Evolutionary conservation across 495 filamentous ascomycete species (phyloP).

Genomic region (Aspergillus affinis): DNA sequence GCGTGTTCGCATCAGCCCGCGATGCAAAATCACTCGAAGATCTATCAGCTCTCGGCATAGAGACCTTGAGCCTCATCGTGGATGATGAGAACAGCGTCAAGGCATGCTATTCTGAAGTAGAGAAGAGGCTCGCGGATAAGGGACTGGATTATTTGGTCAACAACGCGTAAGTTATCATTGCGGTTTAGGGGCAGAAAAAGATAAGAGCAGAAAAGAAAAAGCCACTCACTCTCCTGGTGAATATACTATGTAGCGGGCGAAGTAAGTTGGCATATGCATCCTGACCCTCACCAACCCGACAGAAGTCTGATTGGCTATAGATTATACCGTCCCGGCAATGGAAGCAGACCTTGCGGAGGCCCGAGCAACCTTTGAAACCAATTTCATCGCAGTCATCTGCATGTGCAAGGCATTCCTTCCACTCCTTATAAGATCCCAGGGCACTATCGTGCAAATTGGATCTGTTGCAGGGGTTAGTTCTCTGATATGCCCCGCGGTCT

Average conservation of each 20-base stretch:
- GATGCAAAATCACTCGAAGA: slow-evolving; percentile 47
- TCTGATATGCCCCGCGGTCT: not conserved
- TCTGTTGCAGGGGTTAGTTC: slow-evolving; percentile 50
- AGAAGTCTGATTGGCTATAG: slow-evolving; percentile 22
- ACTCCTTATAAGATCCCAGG: slow-evolving; percentile 56
- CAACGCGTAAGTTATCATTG: slow-evolving; percentile 51
- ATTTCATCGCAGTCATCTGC: slow-evolving; percentile 58
- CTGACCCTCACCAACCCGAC: not conserved
- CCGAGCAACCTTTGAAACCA: slow-evolving; percentile 54
- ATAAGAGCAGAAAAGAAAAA: not conserved
- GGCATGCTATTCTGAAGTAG: slow-evolving; percentile 41
- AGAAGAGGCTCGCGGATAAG: slow-evolving; percentile 40
- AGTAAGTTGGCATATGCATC: slow-evolving; percentile 23
- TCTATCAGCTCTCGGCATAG: slow-evolving; percentile 48
- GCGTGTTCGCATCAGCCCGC: slow-evolving; percentile 59
- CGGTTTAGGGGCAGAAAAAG: not conserved
- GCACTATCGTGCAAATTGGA: slow-evolving; percentile 63
- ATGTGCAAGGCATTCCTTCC: slow-evolving; percentile 60
- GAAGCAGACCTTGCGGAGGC: slow-evolving; percentile 54
- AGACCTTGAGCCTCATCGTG: slow-evolving; percentile 55
- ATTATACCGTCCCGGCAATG: slow-evolving; percentile 62
- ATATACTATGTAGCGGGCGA: slow-evolving; percentile 27
- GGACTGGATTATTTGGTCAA: slow-evolving; percentile 60
- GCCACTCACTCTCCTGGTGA: not conserved
- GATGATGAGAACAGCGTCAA: slow-evolving; percentile 47